Conservation (phyloP, 2,329 filamentous ascomycete species). For the Stylonectria norvegica region DNA sequence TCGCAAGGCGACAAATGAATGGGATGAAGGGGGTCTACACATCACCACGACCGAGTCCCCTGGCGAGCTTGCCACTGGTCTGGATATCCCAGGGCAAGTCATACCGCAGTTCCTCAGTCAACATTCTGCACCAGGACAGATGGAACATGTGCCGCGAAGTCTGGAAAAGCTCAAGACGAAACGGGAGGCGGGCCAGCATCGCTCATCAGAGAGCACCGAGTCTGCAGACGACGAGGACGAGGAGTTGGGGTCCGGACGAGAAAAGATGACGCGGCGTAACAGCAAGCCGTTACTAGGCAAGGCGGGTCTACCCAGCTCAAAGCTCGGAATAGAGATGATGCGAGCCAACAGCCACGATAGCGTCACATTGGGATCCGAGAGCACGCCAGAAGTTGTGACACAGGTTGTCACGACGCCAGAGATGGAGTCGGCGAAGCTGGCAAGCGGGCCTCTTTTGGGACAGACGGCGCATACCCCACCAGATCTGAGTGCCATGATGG, state of each 20-base stretch:
- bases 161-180: constrained; percentile 72
- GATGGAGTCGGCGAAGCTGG: constrained; percentile 25
- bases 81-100: constrained; percentile 37
- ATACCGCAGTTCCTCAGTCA: constrained; percentile 56
- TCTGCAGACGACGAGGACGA: constrained; percentile 95
- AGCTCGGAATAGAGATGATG: constrained; percentile 97
- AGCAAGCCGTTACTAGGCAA: constrained; percentile 42
- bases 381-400: constrained; percentile 49
- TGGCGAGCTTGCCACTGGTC: constrained; percentile 44
- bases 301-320: constrained; percentile 68
- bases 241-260: constrained; percentile 61
- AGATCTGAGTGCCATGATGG: constrained; percentile 12
- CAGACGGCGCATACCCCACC: constrained; percentile 23
- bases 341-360: constrained; percentile 92
- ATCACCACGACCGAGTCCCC: constrained; percentile 67
- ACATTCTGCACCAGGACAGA: constrained; percentile 61
- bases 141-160: constrained; percentile 58
- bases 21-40: constrained; percentile 74
- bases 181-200: constrained; percentile 70
- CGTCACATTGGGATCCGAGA: constrained; percentile 52
- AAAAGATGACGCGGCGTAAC: constrained; percentile 47
- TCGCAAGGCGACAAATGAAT: constrained; percentile 71
- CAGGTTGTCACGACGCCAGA: constrained; percentile 48
- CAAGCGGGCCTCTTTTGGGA: constrained; percentile 8
- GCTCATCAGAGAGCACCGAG: constrained; percentile 69